Evolutionary conservation across 2,329 filamentous ascomycete species (phyloP).

Genomic region (Sporothrix sp.): DNA sequence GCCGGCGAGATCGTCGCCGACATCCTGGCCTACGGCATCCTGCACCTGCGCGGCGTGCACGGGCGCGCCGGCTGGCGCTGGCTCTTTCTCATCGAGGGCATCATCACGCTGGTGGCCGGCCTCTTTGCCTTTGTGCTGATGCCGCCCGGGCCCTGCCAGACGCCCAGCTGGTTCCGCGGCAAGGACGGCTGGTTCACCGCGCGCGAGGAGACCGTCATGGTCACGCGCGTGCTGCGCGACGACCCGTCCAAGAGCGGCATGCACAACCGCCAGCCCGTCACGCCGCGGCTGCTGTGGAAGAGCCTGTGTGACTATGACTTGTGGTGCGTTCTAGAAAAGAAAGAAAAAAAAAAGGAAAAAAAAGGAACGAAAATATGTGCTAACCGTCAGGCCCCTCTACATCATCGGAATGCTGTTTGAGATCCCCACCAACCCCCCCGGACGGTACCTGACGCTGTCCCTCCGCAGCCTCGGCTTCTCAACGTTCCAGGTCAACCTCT

Average conservation of each 20-base stretch:
- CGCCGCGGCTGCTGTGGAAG: slow-evolving; percentile 38
- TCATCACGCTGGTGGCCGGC: slow-evolving; percentile 38
- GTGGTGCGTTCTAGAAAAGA: slow-evolving; percentile 19
- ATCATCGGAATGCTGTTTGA: slow-evolving; percentile 10
- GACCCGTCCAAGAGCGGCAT: slow-evolving; percentile 51
- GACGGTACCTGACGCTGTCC: slow-evolving; percentile 12
- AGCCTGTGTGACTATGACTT: slow-evolving; percentile 32
- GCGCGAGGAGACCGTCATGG: slow-evolving; percentile 50
- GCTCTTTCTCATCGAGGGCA: slow-evolving; percentile 46
- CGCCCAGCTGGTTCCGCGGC: slow-evolving; percentile 44
- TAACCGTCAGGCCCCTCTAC: slow-evolving; percentile 9
- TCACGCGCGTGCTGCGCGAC: slow-evolving; percentile 49
- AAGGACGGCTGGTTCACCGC: slow-evolving; percentile 51
- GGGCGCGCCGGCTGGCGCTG: slow-evolving; percentile 34
- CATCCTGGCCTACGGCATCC: slow-evolving; percentile 30
- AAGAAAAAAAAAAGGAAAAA: no score
- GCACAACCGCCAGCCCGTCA: slow-evolving; percentile 50
- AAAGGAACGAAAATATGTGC: no score
- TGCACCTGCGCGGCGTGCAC: slow-evolving; percentile 30
- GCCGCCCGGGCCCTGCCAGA: slow-evolving; percentile 42
- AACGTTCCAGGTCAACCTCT: slow-evolving; percentile 15
- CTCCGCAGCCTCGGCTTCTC: slow-evolving; percentile 12
- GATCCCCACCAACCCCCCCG: slow-evolving; percentile 6
- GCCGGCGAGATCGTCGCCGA: slow-evolving; percentile 30
- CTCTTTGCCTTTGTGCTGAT: slow-evolving; percentile 45